These are phyloP conservation scores for Yarrowia sp. DNA, from an alignment of 805 yeast species.

Conservation along the genomic window DNA sequence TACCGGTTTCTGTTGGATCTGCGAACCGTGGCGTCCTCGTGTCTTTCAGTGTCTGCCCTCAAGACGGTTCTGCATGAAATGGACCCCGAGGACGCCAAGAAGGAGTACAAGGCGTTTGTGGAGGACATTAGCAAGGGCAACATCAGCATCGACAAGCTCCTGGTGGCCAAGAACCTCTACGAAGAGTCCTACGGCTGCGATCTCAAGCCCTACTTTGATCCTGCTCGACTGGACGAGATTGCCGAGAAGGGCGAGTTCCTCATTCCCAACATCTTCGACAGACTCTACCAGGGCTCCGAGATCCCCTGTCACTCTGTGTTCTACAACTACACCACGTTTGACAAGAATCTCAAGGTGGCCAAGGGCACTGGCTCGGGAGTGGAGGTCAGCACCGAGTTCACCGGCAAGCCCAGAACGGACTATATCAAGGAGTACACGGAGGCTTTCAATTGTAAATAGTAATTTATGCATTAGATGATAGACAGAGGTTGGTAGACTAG, in stretches of 20 bases:
- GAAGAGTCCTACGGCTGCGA: slow-evolving; percentile 17
- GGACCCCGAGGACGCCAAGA: slow-evolving; percentile 1
- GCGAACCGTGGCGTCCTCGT: slow-evolving; percentile 1
- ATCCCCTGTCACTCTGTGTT: slow-evolving; percentile 27
- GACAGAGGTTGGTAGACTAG: too few relatives aligned
- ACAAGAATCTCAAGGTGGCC: not conserved
- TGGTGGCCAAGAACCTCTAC: slow-evolving; percentile 12
- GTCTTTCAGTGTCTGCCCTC: slow-evolving; percentile 13
- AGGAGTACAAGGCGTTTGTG: slow-evolving; percentile 4
- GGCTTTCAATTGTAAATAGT: slow-evolving; percentile 29
- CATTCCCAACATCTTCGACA: slow-evolving; percentile 34
- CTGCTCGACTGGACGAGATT: slow-evolving; percentile 3
- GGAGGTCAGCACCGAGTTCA: not conserved
- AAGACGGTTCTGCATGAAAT: slow-evolving; percentile 20
- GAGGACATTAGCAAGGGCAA: not conserved
- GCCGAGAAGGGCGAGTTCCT: slow-evolving; percentile 8
- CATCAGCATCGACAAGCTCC: slow-evolving; percentile 14
- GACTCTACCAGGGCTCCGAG: not conserved
- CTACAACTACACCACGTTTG: slow-evolving; percentile 22
- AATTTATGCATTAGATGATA: slow-evolving; percentile 11
- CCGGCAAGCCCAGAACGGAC: slow-evolving; percentile 4
- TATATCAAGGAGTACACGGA: slow-evolving; percentile 7
- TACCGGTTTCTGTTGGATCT: slow-evolving; percentile 3
- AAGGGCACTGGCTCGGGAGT: not conserved
- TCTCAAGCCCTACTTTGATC: slow-evolving; percentile 1